phyloP scores from a whole-genome alignment of 2,329 filamentous ascomycete genomes.

The Cytospora piceicola region DNA sequence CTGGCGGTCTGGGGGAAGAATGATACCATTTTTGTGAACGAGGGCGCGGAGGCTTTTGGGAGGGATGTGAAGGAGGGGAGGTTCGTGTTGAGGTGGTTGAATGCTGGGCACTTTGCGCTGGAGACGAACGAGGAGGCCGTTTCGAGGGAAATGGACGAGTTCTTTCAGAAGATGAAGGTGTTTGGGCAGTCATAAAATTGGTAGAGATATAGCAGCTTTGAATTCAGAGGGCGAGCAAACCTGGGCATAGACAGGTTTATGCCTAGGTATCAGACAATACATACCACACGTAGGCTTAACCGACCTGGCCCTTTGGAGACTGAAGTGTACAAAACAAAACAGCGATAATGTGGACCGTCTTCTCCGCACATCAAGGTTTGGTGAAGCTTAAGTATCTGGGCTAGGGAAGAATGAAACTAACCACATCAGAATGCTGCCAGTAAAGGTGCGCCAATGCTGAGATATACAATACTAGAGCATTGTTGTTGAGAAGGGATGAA shows the following conservation, averaged over 20 bases:
- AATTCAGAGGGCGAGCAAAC: too few species aligned
- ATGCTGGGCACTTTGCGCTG: constrained; percentile 60
- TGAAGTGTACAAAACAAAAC: too few species aligned
- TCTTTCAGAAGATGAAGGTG: constrained; percentile 34
- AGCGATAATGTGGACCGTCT: too few species aligned
- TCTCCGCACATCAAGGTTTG: too few species aligned
- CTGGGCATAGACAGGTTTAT: neutral
- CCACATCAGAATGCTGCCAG: too few species aligned
- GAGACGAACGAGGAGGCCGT: constrained; percentile 41
- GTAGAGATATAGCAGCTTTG: neutral
- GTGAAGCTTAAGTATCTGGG: too few species aligned
- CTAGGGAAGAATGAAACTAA: too few species aligned
- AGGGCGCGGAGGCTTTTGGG: constrained; percentile 59
- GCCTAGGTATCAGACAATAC: neutral
- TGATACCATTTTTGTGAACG: constrained; percentile 54
- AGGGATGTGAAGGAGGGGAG: constrained; percentile 47
- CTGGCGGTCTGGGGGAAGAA: constrained; percentile 63
- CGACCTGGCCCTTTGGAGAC: too few species aligned
- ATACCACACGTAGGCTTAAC: neutral
- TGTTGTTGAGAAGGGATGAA: neutral
- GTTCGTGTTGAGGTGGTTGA: constrained; percentile 54
- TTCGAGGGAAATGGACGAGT: constrained; percentile 37
- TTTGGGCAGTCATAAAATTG: neutral
- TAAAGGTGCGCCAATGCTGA: too few species aligned
- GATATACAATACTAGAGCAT: neutral